Base-by-base conservation (phyloP, 345 rosid genomes). In the Rhodomyrtus tomentosa region DNA sequence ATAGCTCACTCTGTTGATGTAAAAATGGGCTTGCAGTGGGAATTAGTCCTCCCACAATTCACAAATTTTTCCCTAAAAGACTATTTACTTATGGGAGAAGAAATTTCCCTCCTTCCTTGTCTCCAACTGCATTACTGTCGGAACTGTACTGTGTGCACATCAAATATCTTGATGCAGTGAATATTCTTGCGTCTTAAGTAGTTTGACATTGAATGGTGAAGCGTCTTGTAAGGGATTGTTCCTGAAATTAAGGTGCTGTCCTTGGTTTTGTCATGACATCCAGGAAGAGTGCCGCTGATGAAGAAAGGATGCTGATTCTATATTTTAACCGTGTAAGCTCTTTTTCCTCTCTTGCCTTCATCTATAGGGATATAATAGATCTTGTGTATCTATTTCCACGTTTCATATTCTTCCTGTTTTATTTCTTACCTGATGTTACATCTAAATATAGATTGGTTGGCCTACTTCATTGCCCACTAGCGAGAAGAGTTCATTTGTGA, bases 381-480 rank as follows among this genome's bases (percentile, higher is more conserved):
- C 48, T 83, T 68, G 29, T 85, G 82, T 59, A 51, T 84, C 76
- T 81, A 36, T 84, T 84, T 55, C 68, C 50, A 55, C 53, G 59
- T 82, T 55, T 48, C 10, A 29, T 50, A 24, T 10, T 82, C 40
- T 55, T 80, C 83, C 81, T 85, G 20, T 85, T 82, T 59, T 51
- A 29, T 40, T 72, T 82, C 82, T 62, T 54, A 15, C 55, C 62
- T 82, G 40, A 40, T 82, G 76, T 49, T 55, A 7, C n/a, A 13
- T 53, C 56, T 36, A 36, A 82, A 36, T 22, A 38, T 79, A 96
- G 97, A 95, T 95, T 90, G 99, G 98, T 56, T 96, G 98, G 99
- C 99, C 99, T 87, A 91, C 93, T 81, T 93, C 98, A 20, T 87
- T 96, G 92, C 98, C 98, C 54, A 95, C 99, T 36, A 96, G 81